These are phyloP conservation scores for Sugiyamaella smithiae DNA, from an alignment of 805 yeast genomes.

Conservation along the genomic window DNA sequence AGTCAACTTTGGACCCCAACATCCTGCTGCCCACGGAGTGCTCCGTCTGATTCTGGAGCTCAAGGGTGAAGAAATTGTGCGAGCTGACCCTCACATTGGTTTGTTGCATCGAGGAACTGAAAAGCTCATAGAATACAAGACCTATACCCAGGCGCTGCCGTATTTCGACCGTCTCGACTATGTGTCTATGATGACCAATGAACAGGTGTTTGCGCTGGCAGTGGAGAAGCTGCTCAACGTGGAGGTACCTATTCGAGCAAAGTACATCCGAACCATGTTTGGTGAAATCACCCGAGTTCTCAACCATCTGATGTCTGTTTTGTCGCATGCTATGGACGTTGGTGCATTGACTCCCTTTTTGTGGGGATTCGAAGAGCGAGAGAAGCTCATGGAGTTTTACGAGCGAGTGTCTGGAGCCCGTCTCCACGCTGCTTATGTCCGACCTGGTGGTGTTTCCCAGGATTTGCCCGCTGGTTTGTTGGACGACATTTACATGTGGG, in stretches of 20 bases:
- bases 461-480: conserved; percentile 82
- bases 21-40: conserved; percentile 94
- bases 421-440: conserved; percentile 80
- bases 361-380: conserved; percentile 95
- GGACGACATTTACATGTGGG: conserved; percentile 94
- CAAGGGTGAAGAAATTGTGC: conserved; percentile 83
- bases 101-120: conserved; percentile 86
- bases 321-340: conserved; percentile 90
- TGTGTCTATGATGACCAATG: conserved; percentile 86
- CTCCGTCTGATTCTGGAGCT: conserved; percentile 79
- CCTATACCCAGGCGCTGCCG: conserved; percentile 84
- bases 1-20: conserved; percentile 89
- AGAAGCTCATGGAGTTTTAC: conserved; percentile 87
- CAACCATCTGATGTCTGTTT: conserved; percentile 82
- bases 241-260: conserved; percentile 81
- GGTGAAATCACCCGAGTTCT: conserved; percentile 83
- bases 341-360: conserved; percentile 91
- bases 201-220: conserved; percentile 77
- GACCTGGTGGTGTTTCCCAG: conserved; percentile 92
- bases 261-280: conserved; percentile 79
- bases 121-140: conserved; percentile 80
- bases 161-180: conserved; percentile 86
- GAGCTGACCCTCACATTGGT: conserved; percentile 89
- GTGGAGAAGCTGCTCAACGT: conserved; percentile 80
- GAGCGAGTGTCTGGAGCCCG: conserved; percentile 91